phyloP scores from a whole-genome alignment of 352 stramenopile species.

The Phytopythium kandeliae region DNA sequence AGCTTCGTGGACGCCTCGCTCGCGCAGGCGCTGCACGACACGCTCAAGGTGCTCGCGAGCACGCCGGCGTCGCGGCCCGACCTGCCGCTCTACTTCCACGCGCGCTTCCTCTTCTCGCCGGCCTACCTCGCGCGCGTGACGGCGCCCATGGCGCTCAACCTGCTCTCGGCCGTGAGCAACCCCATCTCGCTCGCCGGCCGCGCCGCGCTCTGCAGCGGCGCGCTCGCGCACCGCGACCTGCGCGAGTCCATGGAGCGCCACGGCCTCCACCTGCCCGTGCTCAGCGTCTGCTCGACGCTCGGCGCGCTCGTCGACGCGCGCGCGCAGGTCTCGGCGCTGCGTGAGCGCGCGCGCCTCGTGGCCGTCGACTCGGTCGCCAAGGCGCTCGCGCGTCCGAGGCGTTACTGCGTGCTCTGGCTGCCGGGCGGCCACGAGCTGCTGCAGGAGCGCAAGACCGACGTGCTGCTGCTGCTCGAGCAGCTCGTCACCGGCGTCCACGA shows the following conservation, averaged over 20 bases:
- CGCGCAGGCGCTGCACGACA: slow-evolving; percentile 93
- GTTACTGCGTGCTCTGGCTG: slow-evolving; percentile 76
- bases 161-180: slow-evolving; percentile 95
- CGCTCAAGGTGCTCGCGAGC: slow-evolving; percentile 91
- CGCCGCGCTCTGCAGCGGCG: slow-evolving; percentile 86
- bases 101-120: slow-evolving; percentile 91
- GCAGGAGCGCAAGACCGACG: slow-evolving; percentile 89
- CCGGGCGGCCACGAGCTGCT: slow-evolving; percentile 91
- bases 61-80: slow-evolving; percentile 88
- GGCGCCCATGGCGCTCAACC: slow-evolving; percentile 92
- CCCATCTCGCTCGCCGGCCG: slow-evolving; percentile 90
- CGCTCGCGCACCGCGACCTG: slow-evolving; percentile 80
- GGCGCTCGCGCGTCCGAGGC: slow-evolving; percentile 30
- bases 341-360: slow-evolving; percentile 38
- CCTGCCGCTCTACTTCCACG: slow-evolving; percentile 95
- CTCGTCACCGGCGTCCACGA: slow-evolving; percentile 93
- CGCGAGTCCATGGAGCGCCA: slow-evolving; percentile 24
- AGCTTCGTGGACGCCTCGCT: slow-evolving; percentile 87
- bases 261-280: slow-evolving; percentile 66
- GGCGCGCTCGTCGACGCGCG: slow-evolving; percentile 81
- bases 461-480: slow-evolving; percentile 89
- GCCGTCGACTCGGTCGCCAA: slow-evolving; percentile 82
- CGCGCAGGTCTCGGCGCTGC: slow-evolving; percentile 71
- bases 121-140: slow-evolving; percentile 90
- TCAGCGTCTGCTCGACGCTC: slow-evolving; percentile 87